A percentile compares a stretch with the other conserved stretches of the same genome.
phyloP scores from a whole-genome alignment of 2,329 filamentous ascomycete species.

The Torrubiella hemipterigena region DNA sequence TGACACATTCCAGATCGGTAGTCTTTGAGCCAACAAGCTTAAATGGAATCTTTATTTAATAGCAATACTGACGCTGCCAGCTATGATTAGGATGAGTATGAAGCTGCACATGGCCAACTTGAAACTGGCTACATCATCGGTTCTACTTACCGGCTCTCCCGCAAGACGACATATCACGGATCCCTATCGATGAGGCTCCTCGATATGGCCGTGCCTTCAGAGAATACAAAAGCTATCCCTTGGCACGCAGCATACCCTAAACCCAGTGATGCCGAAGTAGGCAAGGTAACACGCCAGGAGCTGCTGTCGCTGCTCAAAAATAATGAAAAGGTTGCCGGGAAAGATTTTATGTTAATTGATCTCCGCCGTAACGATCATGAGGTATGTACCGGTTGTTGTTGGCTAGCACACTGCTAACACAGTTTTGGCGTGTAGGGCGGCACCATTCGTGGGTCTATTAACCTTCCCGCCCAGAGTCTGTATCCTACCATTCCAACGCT shows the following conservation, averaged over 20 bases:
- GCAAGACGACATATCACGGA: background rate
- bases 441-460: constrained; percentile 40
- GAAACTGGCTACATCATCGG: background rate
- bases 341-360: constrained; percentile 29
- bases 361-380: constrained; percentile 31
- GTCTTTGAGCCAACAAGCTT: background rate
- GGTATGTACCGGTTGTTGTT: constrained; percentile 18
- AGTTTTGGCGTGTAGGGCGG: constrained; percentile 32
- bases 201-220: background rate
- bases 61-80: background rate
- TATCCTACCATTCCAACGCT: constrained; percentile 27
- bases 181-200: background rate
- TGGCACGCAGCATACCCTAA: constrained; percentile 28
- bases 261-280: constrained; percentile 15
- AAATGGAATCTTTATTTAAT: background rate
- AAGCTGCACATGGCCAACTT: no score
- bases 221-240: constrained; percentile 10
- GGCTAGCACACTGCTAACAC: background rate
- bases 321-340: constrained; percentile 12
- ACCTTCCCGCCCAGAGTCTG: constrained; percentile 35
- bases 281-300: constrained; percentile 17
- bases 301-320: constrained; percentile 21
- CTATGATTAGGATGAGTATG: no score
- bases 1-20: background rate
- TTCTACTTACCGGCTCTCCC: background rate